Percentiles rank a stretch among this genome's conserved stretches.
Conservation (phyloP, 192 early-diverging fungal genomes). For the Mortierella antarctica region DNA sequence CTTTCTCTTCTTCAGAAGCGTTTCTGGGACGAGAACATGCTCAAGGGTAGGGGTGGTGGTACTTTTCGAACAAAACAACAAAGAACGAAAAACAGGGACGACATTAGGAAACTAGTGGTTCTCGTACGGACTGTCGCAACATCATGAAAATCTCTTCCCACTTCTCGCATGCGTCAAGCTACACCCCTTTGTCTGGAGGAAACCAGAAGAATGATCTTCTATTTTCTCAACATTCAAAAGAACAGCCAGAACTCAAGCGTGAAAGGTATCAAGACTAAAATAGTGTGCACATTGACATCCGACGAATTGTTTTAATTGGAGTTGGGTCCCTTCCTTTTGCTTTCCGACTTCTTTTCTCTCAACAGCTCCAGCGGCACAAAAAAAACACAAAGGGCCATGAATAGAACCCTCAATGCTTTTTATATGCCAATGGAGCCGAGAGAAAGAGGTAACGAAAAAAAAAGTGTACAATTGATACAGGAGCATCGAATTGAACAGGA, state of each 20-base stretch:
- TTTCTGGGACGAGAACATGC: conserved; percentile 86
- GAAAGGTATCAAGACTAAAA: background rate
- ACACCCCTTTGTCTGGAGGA: conserved; percentile 4
- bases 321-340: conserved; percentile 23
- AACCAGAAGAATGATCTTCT: background rate
- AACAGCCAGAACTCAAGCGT: background rate
- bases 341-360: background rate
- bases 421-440: background rate
- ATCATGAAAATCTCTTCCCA: no score
- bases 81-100: conserved; percentile 11
- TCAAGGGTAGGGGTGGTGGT: conserved; percentile 70
- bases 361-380: background rate
- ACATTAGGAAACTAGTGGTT: conserved; percentile 35
- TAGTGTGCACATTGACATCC: conserved; percentile 47
- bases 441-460: background rate
- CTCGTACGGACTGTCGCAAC: conserved; percentile 38
- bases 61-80: conserved; percentile 28
- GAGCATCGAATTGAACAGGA: conserved; percentile 9
- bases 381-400: background rate
- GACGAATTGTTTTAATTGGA: conserved; percentile 64
- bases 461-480: no score
- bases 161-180: background rate
- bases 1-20: conserved; percentile 89
- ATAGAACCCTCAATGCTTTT: background rate
- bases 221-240: background rate